Evolutionary conservation across 2,329 filamentous ascomycete species (phyloP), one percentile per base, ranked within the genome.

Genomic region (Pyrenochaeta sp.): DNA sequence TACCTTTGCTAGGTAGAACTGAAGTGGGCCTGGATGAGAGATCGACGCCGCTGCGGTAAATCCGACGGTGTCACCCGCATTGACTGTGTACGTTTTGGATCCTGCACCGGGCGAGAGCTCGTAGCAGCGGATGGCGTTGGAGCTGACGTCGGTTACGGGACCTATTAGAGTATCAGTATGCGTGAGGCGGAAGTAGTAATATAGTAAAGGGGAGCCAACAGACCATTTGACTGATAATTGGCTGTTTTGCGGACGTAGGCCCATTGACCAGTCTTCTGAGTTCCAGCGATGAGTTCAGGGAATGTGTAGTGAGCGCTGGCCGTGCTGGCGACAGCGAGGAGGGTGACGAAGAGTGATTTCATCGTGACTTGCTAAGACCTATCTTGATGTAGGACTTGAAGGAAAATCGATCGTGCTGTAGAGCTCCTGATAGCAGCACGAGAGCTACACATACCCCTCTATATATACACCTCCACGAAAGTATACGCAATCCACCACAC

Each of bases 1-100:
- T 1, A 72, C 76, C 56, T 77, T 75, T 15, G 76, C 76, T 58
- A 78, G 68, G 65, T 78, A 78, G 58, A 78, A 78, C 51, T 76
- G 74, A 9, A 78, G 57, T 0, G 75, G 73, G 1, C 75, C 75
- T 4, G 68, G 74, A 53, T 77, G 75, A 53, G 69, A 73, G 50
- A 78, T 72, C 36, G 68, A 67, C 10, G 69, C 65, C 19, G 48
- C 62, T 2, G 71, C 67, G 30, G 68, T 75, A 71, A 77, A 78
- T 24, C 62, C 64, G 1, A 78, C 69, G n/a, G 54, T 67, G 44
- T 61, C 62, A 12, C 75, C 75, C 2, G 74, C 73, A 12, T 66
- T 68, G 4, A 76, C 74, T 12, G 50, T 66, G 44, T 66, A 58
- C 32, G 57, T 56, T 30, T 66, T 50, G 2, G 63, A 59, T 3